Evolutionary conservation across 2,329 filamentous ascomycete genomes (phyloP).

Genomic region (Paraconiothyrium brasiliense): DNA sequence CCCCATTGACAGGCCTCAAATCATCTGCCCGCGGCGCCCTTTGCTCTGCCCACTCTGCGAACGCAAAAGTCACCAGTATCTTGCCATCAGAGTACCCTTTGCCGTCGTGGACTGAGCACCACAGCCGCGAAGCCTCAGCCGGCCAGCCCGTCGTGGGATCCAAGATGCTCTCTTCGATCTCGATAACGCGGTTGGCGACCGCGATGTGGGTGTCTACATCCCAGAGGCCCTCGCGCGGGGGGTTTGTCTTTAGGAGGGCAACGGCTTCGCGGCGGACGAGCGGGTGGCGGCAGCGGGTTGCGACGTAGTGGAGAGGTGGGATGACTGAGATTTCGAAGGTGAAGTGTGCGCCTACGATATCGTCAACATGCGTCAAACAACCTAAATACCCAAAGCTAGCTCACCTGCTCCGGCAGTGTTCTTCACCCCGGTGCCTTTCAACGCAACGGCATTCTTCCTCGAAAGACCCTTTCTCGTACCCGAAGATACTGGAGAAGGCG

Average conservation of each 20-base stretch:
- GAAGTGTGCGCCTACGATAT: constrained; percentile 17
- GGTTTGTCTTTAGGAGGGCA: constrained; percentile 20
- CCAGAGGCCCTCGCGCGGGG: constrained; percentile 26
- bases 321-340: constrained; percentile 26
- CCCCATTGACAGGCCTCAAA: background rate
- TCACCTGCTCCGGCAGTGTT: background rate
- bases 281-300: constrained; percentile 23
- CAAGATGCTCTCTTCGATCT: constrained; percentile 27
- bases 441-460: background rate
- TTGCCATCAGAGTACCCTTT: constrained; percentile 8
- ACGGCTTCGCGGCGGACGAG: constrained; percentile 24
- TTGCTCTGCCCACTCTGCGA: constrained; percentile 6
- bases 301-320: constrained; percentile 15
- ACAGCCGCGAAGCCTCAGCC: constrained; percentile 1
- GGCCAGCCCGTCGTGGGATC: constrained; percentile 26
- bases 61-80: constrained; percentile 14
- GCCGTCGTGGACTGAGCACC: constrained; percentile 11
- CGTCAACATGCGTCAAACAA: background rate
- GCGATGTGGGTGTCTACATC: constrained; percentile 21
- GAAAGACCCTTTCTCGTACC: constrained; percentile 3
- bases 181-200: constrained; percentile 20
- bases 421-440: background rate
- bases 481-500: background rate
- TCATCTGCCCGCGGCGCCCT: constrained; percentile 5
- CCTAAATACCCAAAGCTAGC: background rate